These are phyloP conservation scores for Peronospora tabacina DNA, from an alignment of 352 stramenopile species.

Conservation along the genomic window DNA sequence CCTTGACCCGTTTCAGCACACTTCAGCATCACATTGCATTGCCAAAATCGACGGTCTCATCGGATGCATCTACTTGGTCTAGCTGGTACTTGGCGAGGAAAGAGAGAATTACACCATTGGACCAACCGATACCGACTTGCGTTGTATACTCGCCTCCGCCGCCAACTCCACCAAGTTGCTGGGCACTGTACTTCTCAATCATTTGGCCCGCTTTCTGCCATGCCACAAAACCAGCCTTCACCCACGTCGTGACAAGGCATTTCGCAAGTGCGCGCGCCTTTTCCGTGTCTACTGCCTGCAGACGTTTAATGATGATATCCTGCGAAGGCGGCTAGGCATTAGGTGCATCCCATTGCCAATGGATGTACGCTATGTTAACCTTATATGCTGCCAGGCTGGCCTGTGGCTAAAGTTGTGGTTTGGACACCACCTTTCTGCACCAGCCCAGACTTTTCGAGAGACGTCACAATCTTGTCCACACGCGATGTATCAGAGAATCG, in stretches of 20 bases:
- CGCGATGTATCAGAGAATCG: constrained; percentile 34
- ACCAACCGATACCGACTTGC: constrained; percentile 84
- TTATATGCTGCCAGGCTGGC: no score
- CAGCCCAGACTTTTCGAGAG: constrained; percentile 46
- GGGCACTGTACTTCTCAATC: constrained; percentile 87
- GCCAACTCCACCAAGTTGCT: constrained; percentile 47
- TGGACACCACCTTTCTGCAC: constrained; percentile 55
- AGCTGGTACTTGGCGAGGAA: constrained; percentile 61
- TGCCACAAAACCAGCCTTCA: constrained; percentile 47
- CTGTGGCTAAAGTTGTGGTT: constrained; percentile 57
- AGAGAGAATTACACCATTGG: constrained; percentile 75
- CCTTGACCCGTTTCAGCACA: no score
- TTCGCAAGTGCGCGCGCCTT: constrained; percentile 39
- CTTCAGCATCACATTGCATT: not conserved
- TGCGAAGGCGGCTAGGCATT: constrained; percentile 83
- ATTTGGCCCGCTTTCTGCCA: constrained; percentile 69
- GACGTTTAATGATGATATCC: constrained; percentile 69
- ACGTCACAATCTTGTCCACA: constrained; percentile 35
- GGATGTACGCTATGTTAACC: no score
- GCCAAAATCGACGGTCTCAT: not conserved
- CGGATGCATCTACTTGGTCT: constrained; percentile 16
- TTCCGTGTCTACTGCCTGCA: constrained; percentile 35
- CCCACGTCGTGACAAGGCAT: constrained; percentile 49
- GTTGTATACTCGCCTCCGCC: constrained; percentile 81
- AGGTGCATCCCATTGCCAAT: constrained; percentile 84